These are phyloP conservation scores for Naganishia cerealis DNA, from an alignment of 1,284 basidiomycete species.

Conservation along the genomic window DNA sequence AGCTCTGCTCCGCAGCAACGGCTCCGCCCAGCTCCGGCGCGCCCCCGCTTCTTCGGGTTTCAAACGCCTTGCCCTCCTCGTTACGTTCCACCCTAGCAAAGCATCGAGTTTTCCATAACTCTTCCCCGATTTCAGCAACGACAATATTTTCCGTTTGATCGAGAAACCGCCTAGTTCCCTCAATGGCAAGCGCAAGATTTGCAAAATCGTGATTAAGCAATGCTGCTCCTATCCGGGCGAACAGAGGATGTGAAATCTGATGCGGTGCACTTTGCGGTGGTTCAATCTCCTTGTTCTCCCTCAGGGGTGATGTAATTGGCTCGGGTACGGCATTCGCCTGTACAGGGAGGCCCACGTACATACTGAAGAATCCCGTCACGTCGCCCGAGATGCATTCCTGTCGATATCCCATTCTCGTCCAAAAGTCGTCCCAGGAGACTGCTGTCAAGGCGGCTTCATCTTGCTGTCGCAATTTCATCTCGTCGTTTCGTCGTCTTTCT, in stretches of 20 bases:
- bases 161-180: slow-evolving; percentile 70
- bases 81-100: slow-evolving; percentile 4
- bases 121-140: slow-evolving; percentile 44
- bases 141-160: slow-evolving; percentile 58
- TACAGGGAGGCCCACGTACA: slow-evolving; percentile 44
- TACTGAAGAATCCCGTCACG: slow-evolving; percentile 82
- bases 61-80: slow-evolving; percentile 11
- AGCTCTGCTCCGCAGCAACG: neutral
- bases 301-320: neutral
- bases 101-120: slow-evolving; percentile 38
- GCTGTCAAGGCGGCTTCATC: slow-evolving; percentile 52
- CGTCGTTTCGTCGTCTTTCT: slow-evolving; percentile 44
- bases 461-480: slow-evolving; percentile 52
- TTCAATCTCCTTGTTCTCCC: slow-evolving; percentile 8
- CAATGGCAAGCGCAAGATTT: slow-evolving; percentile 63
- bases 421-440: slow-evolving; percentile 70
- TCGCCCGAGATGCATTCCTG: slow-evolving; percentile 85
- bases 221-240: slow-evolving; percentile 67
- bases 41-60: neutral
- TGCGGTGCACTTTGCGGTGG: neutral
- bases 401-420: slow-evolving; percentile 89
- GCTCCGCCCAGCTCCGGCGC: neutral
- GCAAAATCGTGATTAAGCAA: slow-evolving; percentile 78
- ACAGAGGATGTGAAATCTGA: slow-evolving; percentile 59
- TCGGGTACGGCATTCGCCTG: neutral